Evolutionary conservation across 805 yeast genomes (phyloP).

Genomic region (Lachancea thermotolerans): DNA sequence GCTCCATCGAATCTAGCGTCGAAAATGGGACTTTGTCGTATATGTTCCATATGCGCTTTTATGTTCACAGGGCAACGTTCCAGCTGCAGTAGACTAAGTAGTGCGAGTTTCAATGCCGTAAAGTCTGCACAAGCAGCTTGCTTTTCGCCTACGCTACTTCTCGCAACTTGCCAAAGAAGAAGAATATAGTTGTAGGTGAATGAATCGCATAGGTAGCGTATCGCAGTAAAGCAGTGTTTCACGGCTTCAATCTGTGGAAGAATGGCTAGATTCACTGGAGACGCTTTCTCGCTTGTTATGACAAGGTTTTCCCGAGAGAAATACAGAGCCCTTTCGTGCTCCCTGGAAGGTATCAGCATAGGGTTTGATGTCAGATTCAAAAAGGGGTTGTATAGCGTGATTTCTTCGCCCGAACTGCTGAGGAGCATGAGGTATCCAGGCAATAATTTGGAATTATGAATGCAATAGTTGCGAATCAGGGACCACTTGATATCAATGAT

Average conservation of each 20-base stretch:
- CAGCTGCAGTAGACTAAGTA: conserved; percentile 3
- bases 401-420: conserved; percentile 20
- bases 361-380: conserved; percentile 26
- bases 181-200: conserved; percentile 51
- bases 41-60: neutral
- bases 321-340: neutral
- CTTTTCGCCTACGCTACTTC: neutral
- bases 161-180: conserved; percentile 50
- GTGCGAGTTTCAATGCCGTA: conserved; percentile 1
- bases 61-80: neutral
- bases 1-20: conserved; percentile 28
- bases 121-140: neutral
- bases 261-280: neutral
- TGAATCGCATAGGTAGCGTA: conserved; percentile 52
- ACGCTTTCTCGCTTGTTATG: neutral
- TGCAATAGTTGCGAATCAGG: conserved; percentile 6
- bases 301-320: conserved; percentile 1
- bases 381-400: conserved; percentile 31
- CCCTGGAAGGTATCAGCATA: conserved; percentile 31
- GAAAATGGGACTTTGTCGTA: conserved; percentile 2
- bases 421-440: conserved; percentile 15
- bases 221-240: conserved; percentile 18
- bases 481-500: conserved; percentile 10
- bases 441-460: conserved; percentile 8
- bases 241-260: neutral